phyloP scores from a whole-genome alignment of 2,329 filamentous ascomycete genomes.

The Diaporthe eres region DNA sequence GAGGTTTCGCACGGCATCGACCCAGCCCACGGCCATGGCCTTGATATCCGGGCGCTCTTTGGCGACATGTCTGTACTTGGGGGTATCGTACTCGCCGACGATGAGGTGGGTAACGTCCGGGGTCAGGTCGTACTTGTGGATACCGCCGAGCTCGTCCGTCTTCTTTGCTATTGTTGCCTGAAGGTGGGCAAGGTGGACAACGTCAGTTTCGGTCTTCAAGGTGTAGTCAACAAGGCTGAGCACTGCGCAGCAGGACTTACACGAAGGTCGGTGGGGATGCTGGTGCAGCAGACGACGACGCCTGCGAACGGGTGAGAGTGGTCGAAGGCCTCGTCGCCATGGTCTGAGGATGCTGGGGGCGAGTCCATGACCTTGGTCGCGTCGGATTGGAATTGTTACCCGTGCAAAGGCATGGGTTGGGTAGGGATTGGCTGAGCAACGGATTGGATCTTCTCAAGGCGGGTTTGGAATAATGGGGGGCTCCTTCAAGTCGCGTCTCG shows the following conservation, averaged over 20 bases:
- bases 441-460: background rate
- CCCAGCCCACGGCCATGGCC: constrained; percentile 86
- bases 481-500: constrained; percentile 32
- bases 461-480: background rate
- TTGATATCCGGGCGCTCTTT: constrained; percentile 88
- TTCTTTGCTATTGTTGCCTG: constrained; percentile 72
- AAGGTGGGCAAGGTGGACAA: background rate
- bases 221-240: constrained; percentile 37
- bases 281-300: constrained; percentile 89
- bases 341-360: constrained; percentile 44
- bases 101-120: constrained; percentile 95
- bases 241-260: constrained; percentile 63
- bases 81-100: constrained; percentile 88
- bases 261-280: constrained; percentile 82
- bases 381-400: constrained; percentile 21
- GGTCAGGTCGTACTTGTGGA: constrained; percentile 93
- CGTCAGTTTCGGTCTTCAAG: constrained; percentile 26
- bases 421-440: constrained; percentile 11
- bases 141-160: constrained; percentile 85
- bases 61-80: constrained; percentile 96
- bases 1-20: constrained; percentile 81
- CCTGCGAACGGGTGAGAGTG: constrained; percentile 76
- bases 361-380: constrained; percentile 45
- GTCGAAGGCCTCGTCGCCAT: constrained; percentile 59
- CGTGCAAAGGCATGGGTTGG: constrained; percentile 11